These are phyloP conservation scores for Jamesozyma rosinii DNA, from an alignment of 805 yeast species.

Conservation along the genomic window DNA sequence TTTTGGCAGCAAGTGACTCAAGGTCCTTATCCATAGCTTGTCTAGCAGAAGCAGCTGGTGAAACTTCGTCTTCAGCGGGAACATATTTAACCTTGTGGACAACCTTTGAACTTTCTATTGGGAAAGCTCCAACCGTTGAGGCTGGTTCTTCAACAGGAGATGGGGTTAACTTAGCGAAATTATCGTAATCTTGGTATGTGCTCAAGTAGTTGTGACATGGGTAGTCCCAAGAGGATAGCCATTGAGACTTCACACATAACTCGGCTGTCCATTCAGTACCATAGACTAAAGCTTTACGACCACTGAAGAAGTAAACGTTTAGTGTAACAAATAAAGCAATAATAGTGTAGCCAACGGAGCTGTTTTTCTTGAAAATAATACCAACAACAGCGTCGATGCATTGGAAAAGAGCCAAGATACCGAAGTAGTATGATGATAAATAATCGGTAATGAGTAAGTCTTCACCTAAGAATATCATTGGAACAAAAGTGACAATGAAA, in stretches of 20 bases:
- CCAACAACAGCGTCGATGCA: constrained; percentile 43
- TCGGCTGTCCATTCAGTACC: constrained; percentile 72
- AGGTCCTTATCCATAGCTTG: not conserved
- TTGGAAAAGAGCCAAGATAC: constrained; percentile 64
- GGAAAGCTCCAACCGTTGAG: not conserved
- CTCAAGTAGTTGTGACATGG: constrained; percentile 54
- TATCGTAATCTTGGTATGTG: not conserved
- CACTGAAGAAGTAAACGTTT: constrained; percentile 47
- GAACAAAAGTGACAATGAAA: constrained; percentile 64
- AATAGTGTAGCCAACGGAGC: constrained; percentile 36
- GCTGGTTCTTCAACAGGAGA: not conserved
- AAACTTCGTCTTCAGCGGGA: constrained; percentile 5
- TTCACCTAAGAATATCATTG: constrained; percentile 79
- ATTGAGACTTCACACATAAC: constrained; percentile 53
- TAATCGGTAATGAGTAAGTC: constrained; percentile 89
- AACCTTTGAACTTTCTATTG: not conserved
- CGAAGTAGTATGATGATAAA: constrained; percentile 85
- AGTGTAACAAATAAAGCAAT: constrained; percentile 41
- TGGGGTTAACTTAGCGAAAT: not conserved
- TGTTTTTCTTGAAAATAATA: constrained; percentile 36
- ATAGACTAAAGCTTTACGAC: constrained; percentile 64
- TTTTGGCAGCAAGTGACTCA: not conserved
- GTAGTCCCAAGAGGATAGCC: constrained; percentile 74
- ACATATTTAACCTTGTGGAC: constrained; percentile 4
- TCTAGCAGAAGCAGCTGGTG: not conserved